A percentile compares a stretch with the other conserved stretches of the same genome.
Conservation (phyloP, 139 green algal genomes). For the Chlorella sorokiniana region DNA sequence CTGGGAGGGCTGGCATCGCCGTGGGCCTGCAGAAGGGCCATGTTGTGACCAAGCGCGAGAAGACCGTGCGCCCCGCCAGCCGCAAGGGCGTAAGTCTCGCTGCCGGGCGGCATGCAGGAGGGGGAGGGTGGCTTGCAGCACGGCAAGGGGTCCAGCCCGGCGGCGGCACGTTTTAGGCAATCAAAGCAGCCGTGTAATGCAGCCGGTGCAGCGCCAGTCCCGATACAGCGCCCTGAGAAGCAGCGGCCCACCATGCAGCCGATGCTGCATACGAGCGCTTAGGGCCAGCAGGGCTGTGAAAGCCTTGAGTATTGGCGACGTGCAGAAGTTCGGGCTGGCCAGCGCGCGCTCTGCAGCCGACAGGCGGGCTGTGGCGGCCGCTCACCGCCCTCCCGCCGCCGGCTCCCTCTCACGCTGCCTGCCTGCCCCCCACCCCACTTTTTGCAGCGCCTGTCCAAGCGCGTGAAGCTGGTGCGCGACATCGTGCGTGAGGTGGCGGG, state of each 20-base stretch:
- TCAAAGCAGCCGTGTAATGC: too few species aligned
- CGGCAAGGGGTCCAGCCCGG: background rate
- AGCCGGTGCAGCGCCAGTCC: background rate
- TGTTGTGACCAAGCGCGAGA: constrained; percentile 76
- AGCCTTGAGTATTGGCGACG: too few species aligned
- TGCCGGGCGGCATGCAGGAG: background rate
- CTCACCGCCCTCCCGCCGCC: background rate
- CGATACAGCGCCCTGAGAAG: too few species aligned
- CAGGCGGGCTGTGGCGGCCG: background rate
- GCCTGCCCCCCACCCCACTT: background rate
- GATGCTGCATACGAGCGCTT: background rate
- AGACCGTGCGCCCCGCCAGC: constrained; percentile 54
- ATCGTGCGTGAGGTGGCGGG: constrained; percentile 92
- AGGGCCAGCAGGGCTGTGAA: too few species aligned
- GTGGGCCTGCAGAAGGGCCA: constrained; percentile 91
- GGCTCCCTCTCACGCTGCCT: background rate
- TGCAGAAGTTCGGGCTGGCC: too few species aligned
- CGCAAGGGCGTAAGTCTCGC: constrained; percentile 79
- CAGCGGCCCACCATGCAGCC: background rate
- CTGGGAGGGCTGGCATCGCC: constrained; percentile 69
- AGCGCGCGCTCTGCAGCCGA: too few species aligned
- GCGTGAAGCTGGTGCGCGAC: constrained; percentile 86
- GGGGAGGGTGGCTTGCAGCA: background rate
- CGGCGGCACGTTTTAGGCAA: background rate
- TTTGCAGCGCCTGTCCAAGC: constrained; percentile 78